Evolutionary conservation across 129 eudicot species (phyloP).

Genomic region (Mikania micrantha): DNA sequence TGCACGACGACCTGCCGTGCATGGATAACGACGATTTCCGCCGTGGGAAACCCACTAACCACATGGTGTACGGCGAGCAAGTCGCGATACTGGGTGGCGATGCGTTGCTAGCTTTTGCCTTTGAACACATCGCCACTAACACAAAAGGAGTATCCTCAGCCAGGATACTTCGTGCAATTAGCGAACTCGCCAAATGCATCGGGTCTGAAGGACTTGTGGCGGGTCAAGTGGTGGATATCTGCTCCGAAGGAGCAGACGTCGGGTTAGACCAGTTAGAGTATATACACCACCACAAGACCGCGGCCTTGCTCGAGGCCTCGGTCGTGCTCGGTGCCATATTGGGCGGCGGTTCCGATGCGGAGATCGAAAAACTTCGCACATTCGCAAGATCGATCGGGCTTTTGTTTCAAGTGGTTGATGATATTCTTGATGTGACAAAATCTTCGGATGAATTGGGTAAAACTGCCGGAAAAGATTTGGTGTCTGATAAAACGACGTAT

Average conservation of each 20-base stretch:
- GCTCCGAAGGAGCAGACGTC: conserved; percentile 37
- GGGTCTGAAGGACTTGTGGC: conserved; percentile 61
- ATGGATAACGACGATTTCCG: conserved; percentile 68
- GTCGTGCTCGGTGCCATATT: conserved; percentile 52
- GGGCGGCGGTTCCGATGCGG: conserved; percentile 49
- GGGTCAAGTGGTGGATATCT: conserved; percentile 55
- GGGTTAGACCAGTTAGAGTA: conserved; percentile 40
- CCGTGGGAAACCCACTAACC: conserved; percentile 56
- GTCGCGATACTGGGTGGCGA: conserved; percentile 49
- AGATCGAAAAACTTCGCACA: conserved; percentile 37
- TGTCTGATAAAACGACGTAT: conserved; percentile 42
- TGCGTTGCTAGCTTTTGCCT: conserved; percentile 41
- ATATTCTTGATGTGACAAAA: conserved; percentile 49
- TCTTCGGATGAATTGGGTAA: conserved; percentile 48
- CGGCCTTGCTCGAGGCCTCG: conserved; percentile 49
- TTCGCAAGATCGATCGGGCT: conserved; percentile 55
- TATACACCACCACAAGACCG: conserved; percentile 59
- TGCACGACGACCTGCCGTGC: conserved; percentile 63
- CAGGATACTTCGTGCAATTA: conserved; percentile 24
- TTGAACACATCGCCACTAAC: conserved; percentile 37
- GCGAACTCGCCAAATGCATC: conserved; percentile 44
- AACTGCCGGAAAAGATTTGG: conserved; percentile 51
- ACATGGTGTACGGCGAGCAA: conserved; percentile 43
- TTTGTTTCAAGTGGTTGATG: conserved; percentile 59
- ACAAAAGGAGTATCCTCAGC: conserved; percentile 24